Evolutionary conservation across 169 alveolate genomes (phyloP).

Genomic region (Ichthyophthirius multifiliis): DNA sequence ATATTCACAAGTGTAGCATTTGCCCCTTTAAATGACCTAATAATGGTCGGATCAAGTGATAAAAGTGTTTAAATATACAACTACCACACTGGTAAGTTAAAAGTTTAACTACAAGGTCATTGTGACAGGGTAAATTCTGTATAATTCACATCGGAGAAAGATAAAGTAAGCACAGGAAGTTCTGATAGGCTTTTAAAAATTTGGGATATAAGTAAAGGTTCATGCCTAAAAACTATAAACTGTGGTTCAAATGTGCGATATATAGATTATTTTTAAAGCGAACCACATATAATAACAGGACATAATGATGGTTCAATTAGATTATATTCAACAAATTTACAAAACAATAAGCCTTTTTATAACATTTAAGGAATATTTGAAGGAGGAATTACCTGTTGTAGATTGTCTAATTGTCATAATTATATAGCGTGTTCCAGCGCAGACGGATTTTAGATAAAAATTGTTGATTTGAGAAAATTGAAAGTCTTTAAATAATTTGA

Average conservation of each 20-base stretch:
- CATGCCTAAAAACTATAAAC: neutral
- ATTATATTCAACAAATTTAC: slow-evolving; percentile 12
- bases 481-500: slow-evolving; percentile 7
- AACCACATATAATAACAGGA: slow-evolving; percentile 30
- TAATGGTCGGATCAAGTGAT: slow-evolving; percentile 26
- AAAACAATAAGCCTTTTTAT: slow-evolving; percentile 27
- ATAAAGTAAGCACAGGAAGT: slow-evolving; percentile 18
- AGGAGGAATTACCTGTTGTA: neutral
- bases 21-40: slow-evolving; percentile 15
- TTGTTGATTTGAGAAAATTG: slow-evolving; percentile 26
- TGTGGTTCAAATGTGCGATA: slow-evolving; percentile 13
- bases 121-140: neutral
- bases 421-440: slow-evolving; percentile 12
- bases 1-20: slow-evolving; percentile 12
- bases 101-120: neutral
- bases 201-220: slow-evolving; percentile 29
- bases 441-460: slow-evolving; percentile 26
- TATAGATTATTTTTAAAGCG: slow-evolving; percentile 13
- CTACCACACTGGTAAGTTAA: neutral
- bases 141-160: neutral
- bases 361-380: slow-evolving; percentile 18
- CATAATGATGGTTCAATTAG: slow-evolving; percentile 40
- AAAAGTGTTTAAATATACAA: slow-evolving; percentile 14
- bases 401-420: slow-evolving; percentile 14
- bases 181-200: slow-evolving; percentile 29